Evolutionary conservation across 2,329 filamentous ascomycete genomes (phyloP).

Genomic region (Podosphaera aphanis): DNA sequence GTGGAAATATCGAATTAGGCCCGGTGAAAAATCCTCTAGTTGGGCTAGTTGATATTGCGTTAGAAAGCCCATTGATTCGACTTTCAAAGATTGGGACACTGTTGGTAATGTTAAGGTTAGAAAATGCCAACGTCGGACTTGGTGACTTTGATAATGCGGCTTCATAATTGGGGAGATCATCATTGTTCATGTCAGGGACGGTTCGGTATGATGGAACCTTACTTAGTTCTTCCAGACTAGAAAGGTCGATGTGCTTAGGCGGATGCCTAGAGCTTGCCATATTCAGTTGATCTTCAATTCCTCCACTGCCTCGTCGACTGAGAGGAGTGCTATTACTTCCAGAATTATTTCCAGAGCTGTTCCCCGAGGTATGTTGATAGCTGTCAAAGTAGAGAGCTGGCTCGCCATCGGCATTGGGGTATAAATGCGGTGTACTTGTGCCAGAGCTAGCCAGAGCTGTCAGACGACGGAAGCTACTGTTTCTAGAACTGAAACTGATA

Average conservation of each 20-base stretch:
- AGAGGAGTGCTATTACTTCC: constrained; percentile 16
- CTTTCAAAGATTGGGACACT: background rate
- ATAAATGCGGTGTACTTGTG: constrained; percentile 14
- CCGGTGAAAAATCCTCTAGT: background rate
- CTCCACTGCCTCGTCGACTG: constrained; percentile 23
- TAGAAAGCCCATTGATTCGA: background rate
- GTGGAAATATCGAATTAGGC: background rate
- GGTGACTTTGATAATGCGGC: constrained; percentile 31
- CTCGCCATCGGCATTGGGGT: constrained; percentile 1
- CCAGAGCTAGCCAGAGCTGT: constrained; percentile 12
- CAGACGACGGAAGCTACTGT: constrained; percentile 13
- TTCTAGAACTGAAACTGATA: constrained; percentile 31
- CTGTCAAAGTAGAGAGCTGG: constrained; percentile 5
- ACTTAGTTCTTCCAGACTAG: constrained; percentile 39
- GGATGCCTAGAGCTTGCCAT: constrained; percentile 27
- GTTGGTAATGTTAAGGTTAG: background rate
- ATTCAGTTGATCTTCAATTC: constrained; percentile 14
- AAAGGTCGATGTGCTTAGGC: constrained; percentile 30
- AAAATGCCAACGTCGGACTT: constrained; percentile 7
- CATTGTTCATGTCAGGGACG: constrained; percentile 31
- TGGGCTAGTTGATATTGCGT: background rate
- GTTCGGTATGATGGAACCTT: constrained; percentile 61
- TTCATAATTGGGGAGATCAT: constrained; percentile 42
- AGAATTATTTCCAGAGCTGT: constrained; percentile 3
- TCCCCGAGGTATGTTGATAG: constrained; percentile 5